Conservation (phyloP, 2,329 filamentous ascomycete species). For the Pestalotiopsis sp. region DNA sequence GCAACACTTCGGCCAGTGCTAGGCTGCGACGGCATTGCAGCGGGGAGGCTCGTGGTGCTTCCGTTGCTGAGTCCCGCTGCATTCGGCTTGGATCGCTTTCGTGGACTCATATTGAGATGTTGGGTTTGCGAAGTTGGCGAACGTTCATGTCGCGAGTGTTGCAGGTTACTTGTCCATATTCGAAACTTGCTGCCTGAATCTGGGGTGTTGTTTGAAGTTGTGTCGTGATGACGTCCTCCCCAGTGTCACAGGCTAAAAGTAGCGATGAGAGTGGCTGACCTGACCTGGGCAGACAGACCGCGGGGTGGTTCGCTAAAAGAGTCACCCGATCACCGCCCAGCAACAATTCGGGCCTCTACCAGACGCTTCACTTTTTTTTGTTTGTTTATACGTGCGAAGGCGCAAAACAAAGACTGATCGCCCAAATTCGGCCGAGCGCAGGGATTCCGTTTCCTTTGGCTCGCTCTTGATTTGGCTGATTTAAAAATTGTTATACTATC, state of each 20-base stretch:
- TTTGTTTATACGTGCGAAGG: neutral
- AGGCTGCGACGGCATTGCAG: slow-evolving; percentile 21
- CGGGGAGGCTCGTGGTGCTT: slow-evolving; percentile 22
- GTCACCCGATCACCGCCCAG: neutral
- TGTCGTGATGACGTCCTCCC: neutral
- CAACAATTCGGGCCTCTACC: neutral
- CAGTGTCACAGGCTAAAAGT: neutral
- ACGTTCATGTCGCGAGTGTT: neutral
- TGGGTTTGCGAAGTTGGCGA: neutral
- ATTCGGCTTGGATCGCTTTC: slow-evolving; percentile 43
- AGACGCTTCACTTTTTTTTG: neutral
- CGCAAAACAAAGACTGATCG: neutral
- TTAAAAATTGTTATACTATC: neutral
- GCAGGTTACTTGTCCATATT: neutral
- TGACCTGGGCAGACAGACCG: neutral
- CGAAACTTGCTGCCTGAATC: slow-evolving; percentile 3
- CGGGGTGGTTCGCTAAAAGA: neutral
- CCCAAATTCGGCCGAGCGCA: neutral
- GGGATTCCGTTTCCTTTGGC: neutral
- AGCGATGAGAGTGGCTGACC: neutral
- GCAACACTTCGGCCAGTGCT: slow-evolving; percentile 21
- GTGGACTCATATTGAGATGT: slow-evolving; percentile 37
- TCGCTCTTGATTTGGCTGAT: neutral
- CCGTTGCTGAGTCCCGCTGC: slow-evolving; percentile 27
- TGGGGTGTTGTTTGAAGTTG: neutral